phyloP scores from a whole-genome alignment of 805 yeast species.

The Yarrowia sp. region DNA sequence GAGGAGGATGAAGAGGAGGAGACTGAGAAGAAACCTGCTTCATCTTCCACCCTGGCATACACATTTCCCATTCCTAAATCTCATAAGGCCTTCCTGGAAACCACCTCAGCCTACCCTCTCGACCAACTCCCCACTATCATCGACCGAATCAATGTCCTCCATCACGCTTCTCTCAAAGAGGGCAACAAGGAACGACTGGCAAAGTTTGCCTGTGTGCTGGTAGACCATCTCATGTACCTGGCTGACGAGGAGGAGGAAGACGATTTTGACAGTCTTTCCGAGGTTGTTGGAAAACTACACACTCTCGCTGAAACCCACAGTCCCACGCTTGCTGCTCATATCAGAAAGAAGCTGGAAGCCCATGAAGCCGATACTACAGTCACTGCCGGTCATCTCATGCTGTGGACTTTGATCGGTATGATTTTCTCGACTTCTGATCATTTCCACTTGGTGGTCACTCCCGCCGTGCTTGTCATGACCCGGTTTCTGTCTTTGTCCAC shows the following conservation, averaged over 20 bases:
- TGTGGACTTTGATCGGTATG: constrained; percentile 74
- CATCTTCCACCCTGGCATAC: constrained; percentile 40
- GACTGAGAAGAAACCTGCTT: not conserved
- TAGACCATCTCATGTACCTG: constrained; percentile 65
- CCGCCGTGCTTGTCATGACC: constrained; percentile 74
- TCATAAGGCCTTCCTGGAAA: constrained; percentile 68
- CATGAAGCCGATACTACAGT: constrained; percentile 49
- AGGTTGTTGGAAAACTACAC: constrained; percentile 53
- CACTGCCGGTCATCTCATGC: constrained; percentile 62
- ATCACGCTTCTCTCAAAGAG: constrained; percentile 77
- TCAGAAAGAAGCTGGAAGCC: constrained; percentile 63
- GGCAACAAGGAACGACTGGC: constrained; percentile 83
- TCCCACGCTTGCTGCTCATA: constrained; percentile 64
- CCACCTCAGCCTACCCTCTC: constrained; percentile 39
- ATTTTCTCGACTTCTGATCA: constrained; percentile 94
- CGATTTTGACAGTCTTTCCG: constrained; percentile 38
- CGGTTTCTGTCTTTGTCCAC: constrained; percentile 68
- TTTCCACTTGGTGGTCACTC: constrained; percentile 89
- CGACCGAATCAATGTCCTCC: constrained; percentile 61
- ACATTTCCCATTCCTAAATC: constrained; percentile 58
- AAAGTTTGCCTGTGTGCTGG: constrained; percentile 64
- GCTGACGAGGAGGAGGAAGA: constrained; percentile 49
- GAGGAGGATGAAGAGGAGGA: not conserved
- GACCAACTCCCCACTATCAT: constrained; percentile 51
- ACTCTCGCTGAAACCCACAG: constrained; percentile 70